Evolutionary conservation across 257 asterid species (phyloP), one percentile per base, ranked within the genome.

Genomic region (Ilex aquifolium): DNA sequence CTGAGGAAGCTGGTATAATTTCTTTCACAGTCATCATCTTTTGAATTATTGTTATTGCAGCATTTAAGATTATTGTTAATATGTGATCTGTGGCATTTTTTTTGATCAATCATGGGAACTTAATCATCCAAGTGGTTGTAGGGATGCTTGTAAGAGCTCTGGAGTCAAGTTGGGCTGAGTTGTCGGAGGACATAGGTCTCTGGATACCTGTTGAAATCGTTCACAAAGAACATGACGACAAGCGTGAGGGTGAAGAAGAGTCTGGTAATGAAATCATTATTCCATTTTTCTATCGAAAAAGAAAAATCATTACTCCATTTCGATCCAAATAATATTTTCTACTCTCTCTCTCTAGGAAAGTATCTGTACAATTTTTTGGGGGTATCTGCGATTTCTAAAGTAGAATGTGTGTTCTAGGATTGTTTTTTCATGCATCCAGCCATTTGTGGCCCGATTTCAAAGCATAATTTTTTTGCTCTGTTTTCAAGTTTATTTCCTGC

Each of bases 201-300:
- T 93, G 95, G 96, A 74, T 90, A 71, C 99, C 97, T 2, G 72
- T 73, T 66, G 69, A 81, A 76, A 60, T 84, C 64, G 63, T 75
- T 53, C 78, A 87, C 74, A 78, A 50, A 67, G 96, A 87, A 54
- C 96, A 87, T 42, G 80, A 93, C 21, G 97, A 93, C 79, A 93
- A 85, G 65, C 95, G 92, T 21, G 95, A 84, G 61, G 97, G 87
- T 50, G 88, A 72, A 68, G 95, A 81, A 50, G 97, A 93, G 14
- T 68, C 75, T 50, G 96, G 98, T 91, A 85, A 70, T 55, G 29
- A 73, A 53, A 14, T 10, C 52, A 64, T 53, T 56, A 49, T 51
- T 50, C 15, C 46, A 67, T 57, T 42, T 42, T 7, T 42, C 48
- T 11, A 42, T 21, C 27, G 1, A 21, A 21, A 21, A 21, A 21